Conservation (phyloP, 805 yeast genomes). For the Scheffersomyces amazonensis region DNA sequence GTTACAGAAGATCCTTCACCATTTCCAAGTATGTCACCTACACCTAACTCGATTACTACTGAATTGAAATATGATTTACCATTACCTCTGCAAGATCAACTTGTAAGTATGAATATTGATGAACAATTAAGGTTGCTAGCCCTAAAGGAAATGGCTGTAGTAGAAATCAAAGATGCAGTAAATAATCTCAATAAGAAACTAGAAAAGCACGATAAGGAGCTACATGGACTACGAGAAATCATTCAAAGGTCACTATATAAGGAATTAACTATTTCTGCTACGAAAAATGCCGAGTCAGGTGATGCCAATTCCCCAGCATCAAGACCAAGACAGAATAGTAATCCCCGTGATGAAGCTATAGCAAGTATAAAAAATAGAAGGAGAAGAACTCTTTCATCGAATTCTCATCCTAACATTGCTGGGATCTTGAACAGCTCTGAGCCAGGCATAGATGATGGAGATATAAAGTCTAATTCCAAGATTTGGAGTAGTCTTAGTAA, state of each 20-base stretch:
- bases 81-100: slow-evolving; percentile 28
- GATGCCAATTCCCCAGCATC: slow-evolving; percentile 2
- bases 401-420: slow-evolving; percentile 3
- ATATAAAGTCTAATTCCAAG: slow-evolving; percentile 12
- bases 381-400: slow-evolving; percentile 13
- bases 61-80: slow-evolving; percentile 26
- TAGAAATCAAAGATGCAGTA: slow-evolving; percentile 59
- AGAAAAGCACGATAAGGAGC: slow-evolving; percentile 44
- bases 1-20: not conserved
- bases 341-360: slow-evolving; percentile 25
- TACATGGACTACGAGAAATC: slow-evolving; percentile 46
- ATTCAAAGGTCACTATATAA: slow-evolving; percentile 46
- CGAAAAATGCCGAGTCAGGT: not conserved
- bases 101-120: slow-evolving; percentile 39
- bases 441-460: not conserved
- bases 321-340: slow-evolving; percentile 17
- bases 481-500: slow-evolving; percentile 40
- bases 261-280: slow-evolving; percentile 26
- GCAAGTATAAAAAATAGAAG: slow-evolving; percentile 26
- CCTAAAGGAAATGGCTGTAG: slow-evolving; percentile 62
- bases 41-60: not conserved
- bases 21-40: slow-evolving; percentile 1
- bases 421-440: not conserved
- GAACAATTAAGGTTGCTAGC: slow-evolving; percentile 61
- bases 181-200: slow-evolving; percentile 40